phyloP scores from a whole-genome alignment of 345 rosid genomes.

The Acer negundo region DNA sequence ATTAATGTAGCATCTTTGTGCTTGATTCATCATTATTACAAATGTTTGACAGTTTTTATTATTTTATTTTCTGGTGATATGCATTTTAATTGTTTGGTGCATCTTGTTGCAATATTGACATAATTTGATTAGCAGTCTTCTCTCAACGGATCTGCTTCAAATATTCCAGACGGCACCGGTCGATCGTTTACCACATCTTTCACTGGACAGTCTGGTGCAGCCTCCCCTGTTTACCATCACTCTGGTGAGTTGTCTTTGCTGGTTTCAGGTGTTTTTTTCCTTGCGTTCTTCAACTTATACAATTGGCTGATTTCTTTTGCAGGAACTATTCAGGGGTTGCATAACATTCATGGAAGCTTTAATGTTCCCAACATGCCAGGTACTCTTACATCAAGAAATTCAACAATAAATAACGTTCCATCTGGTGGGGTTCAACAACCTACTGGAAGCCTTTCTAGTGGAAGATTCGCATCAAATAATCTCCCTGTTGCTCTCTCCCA shows the following conservation, averaged over 20 bases:
- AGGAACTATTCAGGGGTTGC: constrained; percentile 89
- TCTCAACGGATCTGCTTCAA: constrained; percentile 81
- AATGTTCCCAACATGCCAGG: constrained; percentile 90
- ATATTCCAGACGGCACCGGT: constrained; percentile 78
- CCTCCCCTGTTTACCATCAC: constrained; percentile 82
- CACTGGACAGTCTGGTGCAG: constrained; percentile 94
- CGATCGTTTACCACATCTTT: constrained; percentile 80
- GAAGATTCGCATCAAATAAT: constrained; percentile 84
- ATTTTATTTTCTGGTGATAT: background rate
- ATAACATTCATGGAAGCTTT: constrained; percentile 86
- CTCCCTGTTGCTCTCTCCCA: constrained; percentile 90
- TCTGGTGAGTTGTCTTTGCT: constrained; percentile 47
- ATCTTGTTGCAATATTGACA: constrained; percentile 6
- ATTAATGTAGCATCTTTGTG: background rate
- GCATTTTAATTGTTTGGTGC: background rate
- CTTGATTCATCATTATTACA: background rate
- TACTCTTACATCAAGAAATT: constrained; percentile 87
- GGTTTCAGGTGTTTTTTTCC: background rate
- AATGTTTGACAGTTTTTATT: background rate
- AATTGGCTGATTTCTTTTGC: constrained; percentile 21
- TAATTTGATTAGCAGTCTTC: constrained; percentile 68
- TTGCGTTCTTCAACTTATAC: constrained; percentile 18
- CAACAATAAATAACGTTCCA: constrained; percentile 72
- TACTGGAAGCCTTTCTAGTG: constrained; percentile 82
- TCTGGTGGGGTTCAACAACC: constrained; percentile 90